Evolutionary conservation across 306 rosid genomes (phyloP).

Genomic region (Phaseolus lunatus): DNA sequence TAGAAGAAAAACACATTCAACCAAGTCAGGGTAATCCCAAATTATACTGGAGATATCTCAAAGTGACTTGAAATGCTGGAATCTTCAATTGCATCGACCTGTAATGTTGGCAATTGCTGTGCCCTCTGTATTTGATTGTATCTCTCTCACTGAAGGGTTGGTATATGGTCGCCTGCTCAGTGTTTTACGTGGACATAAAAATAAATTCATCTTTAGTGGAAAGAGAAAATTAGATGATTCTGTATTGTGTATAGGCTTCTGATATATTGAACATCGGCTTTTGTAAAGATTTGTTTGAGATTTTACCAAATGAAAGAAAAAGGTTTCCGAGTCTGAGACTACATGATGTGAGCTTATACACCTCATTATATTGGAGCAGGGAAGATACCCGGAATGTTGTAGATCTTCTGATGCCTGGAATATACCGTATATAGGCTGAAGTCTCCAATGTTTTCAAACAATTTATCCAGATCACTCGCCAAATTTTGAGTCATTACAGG

Average conservation of each 20-base stretch:
- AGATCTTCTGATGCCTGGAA: background rate
- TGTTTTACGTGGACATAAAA: constrained; percentile 47
- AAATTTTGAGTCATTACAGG: constrained; percentile 26
- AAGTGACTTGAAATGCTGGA: constrained; percentile 56
- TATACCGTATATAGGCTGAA: no score
- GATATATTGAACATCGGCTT: constrained; percentile 49
- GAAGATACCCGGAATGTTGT: background rate
- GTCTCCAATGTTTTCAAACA: background rate
- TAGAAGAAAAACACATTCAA: constrained; percentile 62
- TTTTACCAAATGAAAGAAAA: constrained; percentile 51
- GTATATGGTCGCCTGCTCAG: constrained; percentile 45
- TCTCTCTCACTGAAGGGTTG: constrained; percentile 46
- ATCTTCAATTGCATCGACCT: constrained; percentile 26
- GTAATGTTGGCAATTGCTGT: constrained; percentile 54
- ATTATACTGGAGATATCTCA: constrained; percentile 49
- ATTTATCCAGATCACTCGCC: constrained; percentile 1
- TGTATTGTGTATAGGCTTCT: constrained; percentile 57
- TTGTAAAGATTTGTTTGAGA: constrained; percentile 54
- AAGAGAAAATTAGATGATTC: constrained; percentile 51
- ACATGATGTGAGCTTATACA: background rate
- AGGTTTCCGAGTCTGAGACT: constrained; percentile 15
- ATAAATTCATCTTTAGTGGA: constrained; percentile 47
- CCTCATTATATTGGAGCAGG: background rate
- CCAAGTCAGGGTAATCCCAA: constrained; percentile 56
- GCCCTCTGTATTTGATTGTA: constrained; percentile 54